Evolutionary conservation across 164 flowering plant genomes (phyloP), one percentile per base, ranked within the genome.

Genomic region (Aristolochia contorta): DNA sequence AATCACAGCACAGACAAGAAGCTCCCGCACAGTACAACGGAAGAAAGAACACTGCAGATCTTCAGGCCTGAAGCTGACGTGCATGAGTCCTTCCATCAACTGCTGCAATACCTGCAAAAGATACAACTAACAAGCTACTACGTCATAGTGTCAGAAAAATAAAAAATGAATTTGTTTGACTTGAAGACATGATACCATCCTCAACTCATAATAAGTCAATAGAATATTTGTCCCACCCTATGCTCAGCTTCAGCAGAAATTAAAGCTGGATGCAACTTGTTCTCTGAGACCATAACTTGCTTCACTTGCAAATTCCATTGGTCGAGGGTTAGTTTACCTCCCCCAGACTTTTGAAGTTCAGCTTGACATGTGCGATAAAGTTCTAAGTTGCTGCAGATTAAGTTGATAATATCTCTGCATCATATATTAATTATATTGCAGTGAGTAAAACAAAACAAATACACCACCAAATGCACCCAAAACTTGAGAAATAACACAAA

Each of bases 181-280:
- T 6, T 8, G 10, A 10, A 10, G 43, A 37, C 43, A 37, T 37
- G 12, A 37, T 37, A 7, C 12, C 43, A 19, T 60, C 37, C 4
- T 14, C 22, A 33, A 15, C 12, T 59, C 22, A 62, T n/a, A 32
- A 48, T 45, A 48, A 23, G 33, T 18, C 23, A 23, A 52, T 18
- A 21, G 20, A 20, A 53, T 25, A 56, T 13, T 25, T 14, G 30
- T 30, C 69, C 24, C 63, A 94, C 99, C 97, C 79, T 94, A 75
- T 94, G 97, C 77, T 94, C 96, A 51, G 97, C 82, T 65, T 84
- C 87, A 66, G 89, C 71, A 52, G 99, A 94, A 84, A 85, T 87
- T 60, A 94, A 72, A 70, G 96, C 91, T 66, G 97, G 97, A 59
- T 94, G 97, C 80, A 94, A 77, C 75, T 84, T 94, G 77, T 84